Conservation (phyloP, 2,329 filamentous ascomycete species). For the Byssochlamys sp. region DNA sequence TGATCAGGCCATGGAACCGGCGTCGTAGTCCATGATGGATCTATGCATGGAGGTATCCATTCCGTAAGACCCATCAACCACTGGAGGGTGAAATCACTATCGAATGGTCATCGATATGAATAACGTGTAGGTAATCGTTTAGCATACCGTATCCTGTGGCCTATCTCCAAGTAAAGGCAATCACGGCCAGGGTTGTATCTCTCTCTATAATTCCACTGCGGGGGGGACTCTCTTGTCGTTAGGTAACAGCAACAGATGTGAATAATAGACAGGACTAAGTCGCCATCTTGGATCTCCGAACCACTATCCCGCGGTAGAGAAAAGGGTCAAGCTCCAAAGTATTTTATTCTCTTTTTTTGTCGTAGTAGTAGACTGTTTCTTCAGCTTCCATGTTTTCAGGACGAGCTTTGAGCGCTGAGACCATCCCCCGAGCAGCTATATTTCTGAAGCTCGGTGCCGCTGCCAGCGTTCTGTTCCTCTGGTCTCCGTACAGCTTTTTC, state of each 20-base stretch:
- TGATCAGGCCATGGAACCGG: not conserved
- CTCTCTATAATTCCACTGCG: not conserved
- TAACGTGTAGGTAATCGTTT: not conserved
- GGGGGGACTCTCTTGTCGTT: not conserved
- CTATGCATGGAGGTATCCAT: not conserved
- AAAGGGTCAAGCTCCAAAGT: not conserved
- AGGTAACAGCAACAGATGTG: not conserved
- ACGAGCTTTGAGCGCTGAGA: not conserved
- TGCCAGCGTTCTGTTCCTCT: not conserved
- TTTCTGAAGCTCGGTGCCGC: not conserved
- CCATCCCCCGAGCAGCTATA: not conserved
- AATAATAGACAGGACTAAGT: not conserved
- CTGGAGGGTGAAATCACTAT: not conserved
- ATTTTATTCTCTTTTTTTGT: not conserved
- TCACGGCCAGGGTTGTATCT: not conserved
- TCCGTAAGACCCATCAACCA: not conserved
- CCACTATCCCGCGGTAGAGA: not conserved
- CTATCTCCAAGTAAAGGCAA: not conserved
- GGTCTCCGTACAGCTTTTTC: not conserved
- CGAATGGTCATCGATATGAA: not conserved
- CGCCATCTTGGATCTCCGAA: not conserved
- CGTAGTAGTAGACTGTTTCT: not conserved
- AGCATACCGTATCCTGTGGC: not conserved
- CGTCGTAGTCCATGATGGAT: not conserved
- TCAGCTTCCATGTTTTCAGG: not conserved